Percentiles rank a stretch among this genome's conserved stretches.
These are phyloP conservation scores for Metschnikowia matae DNA, from an alignment of 805 yeast genomes.

Conservation along the genomic window DNA sequence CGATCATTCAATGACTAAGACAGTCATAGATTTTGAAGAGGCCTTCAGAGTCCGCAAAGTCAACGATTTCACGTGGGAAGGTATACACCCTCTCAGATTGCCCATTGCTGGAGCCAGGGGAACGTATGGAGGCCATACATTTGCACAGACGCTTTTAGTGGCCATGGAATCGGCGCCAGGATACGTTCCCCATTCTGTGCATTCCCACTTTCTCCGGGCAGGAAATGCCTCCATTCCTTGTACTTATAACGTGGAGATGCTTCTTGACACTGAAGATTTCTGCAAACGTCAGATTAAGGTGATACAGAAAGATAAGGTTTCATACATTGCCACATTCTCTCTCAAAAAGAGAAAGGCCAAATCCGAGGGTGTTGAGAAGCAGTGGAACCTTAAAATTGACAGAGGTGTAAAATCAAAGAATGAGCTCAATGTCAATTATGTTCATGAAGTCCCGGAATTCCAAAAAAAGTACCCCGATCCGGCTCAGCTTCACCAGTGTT, in stretches of 20 bases:
- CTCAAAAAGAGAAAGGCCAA: slow-evolving; percentile 23
- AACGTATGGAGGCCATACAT: slow-evolving; percentile 66
- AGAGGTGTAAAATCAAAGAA: too few species aligned
- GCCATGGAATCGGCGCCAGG: slow-evolving; percentile 45
- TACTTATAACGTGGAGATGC: slow-evolving; percentile 48
- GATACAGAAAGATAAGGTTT: slow-evolving; percentile 48
- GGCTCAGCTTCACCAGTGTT: slow-evolving; percentile 20
- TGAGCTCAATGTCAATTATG: slow-evolving; percentile 2
- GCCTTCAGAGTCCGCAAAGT: slow-evolving; percentile 12
- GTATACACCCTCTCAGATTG: slow-evolving; percentile 31
- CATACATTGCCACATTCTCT: slow-evolving; percentile 50
- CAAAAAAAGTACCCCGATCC: slow-evolving; percentile 27
- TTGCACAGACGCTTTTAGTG: slow-evolving; percentile 62
- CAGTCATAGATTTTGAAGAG: slow-evolving; percentile 13
- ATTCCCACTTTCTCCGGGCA: slow-evolving; percentile 56
- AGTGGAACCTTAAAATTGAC: too few species aligned
- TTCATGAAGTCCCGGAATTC: slow-evolving; percentile 16
- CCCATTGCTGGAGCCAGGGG: slow-evolving; percentile 52
- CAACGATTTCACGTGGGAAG: slow-evolving; percentile 22
- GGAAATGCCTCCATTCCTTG: slow-evolving; percentile 47
- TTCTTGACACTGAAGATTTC: slow-evolving; percentile 51
- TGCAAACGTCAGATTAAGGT: slow-evolving; percentile 52
- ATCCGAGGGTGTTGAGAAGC: too few species aligned
- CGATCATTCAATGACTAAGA: too few species aligned
- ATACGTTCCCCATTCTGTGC: slow-evolving; percentile 55